Percentiles rank a stretch among this genome's conserved stretches.
phyloP scores from a whole-genome alignment of 192 early-diverging fungal genomes.

The Backusella tuberculispora region DNA sequence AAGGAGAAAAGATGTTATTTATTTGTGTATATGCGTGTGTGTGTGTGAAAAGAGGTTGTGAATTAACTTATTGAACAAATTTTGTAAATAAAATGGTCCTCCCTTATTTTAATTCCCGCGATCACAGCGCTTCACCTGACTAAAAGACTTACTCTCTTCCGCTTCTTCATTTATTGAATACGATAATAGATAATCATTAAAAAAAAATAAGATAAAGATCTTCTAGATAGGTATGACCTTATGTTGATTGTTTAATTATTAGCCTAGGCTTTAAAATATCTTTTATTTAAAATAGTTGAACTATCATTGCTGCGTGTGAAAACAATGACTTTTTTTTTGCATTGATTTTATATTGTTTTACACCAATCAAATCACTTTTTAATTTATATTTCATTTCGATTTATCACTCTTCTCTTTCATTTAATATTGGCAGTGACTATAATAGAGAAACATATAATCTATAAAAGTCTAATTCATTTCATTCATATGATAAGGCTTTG shows the following conservation, averaged over 20 bases:
- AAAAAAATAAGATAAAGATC: no score
- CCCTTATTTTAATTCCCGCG: slow-evolving; percentile 10
- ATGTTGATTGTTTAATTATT: background rate
- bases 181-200: no score
- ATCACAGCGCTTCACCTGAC: slow-evolving; percentile 1
- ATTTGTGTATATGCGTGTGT: background rate
- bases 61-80: background rate
- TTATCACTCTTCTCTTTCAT: background rate
- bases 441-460: no score
- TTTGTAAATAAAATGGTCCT: slow-evolving; percentile 10
- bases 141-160: background rate
- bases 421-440: no score
- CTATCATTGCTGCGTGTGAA: background rate
- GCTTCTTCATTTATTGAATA: no score
- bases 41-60: slow-evolving; percentile 6
- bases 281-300: background rate
- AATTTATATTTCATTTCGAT: background rate
- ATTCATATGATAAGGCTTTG: no score
- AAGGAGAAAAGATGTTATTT: background rate
- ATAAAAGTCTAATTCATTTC: no score
- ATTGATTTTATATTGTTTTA: background rate
- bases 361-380: slow-evolving; percentile 4
- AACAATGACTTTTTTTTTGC: slow-evolving; percentile 8
- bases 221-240: no score
- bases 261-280: background rate